A percentile compares a stretch with the other conserved stretches of the same genome.
Conservation (phyloP, 2,329 filamentous ascomycete genomes). For the Fusarium sp. region DNA sequence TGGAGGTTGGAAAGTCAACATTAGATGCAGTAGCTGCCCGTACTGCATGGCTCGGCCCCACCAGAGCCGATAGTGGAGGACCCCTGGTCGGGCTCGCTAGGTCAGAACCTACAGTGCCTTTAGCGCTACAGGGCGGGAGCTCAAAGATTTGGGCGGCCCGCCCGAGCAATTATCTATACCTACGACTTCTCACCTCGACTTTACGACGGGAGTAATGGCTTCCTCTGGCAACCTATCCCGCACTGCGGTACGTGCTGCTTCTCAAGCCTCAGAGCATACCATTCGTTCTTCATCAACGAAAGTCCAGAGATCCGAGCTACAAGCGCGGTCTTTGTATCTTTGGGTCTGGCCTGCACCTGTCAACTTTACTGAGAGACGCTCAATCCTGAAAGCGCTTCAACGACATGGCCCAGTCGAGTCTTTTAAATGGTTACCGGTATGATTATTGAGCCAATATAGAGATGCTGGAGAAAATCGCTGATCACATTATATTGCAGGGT, state of each 20-base stretch:
- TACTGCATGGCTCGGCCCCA: slow-evolving; percentile 36
- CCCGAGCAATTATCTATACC: neutral
- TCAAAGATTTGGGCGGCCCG: slow-evolving; percentile 5
- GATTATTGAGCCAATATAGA: neutral
- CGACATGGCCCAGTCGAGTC: slow-evolving; percentile 62
- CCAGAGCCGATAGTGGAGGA: slow-evolving; percentile 36
- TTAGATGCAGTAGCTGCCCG: slow-evolving; percentile 6
- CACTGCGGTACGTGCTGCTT: neutral
- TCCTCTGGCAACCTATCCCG: neutral
- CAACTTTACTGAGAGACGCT: slow-evolving; percentile 66
- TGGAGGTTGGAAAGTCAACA: slow-evolving; percentile 19
- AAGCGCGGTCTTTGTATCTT: slow-evolving; percentile 56
- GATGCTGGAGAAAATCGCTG: neutral
- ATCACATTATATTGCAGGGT: slow-evolving; percentile 51
- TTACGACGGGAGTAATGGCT: neutral
- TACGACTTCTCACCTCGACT: neutral
- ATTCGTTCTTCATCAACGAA: slow-evolving; percentile 1
- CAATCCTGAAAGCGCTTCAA: slow-evolving; percentile 65
- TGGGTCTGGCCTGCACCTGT: slow-evolving; percentile 63
- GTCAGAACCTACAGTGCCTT: neutral
- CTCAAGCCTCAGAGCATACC: neutral
- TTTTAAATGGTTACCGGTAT: slow-evolving; percentile 56
- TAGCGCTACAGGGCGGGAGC: neutral
- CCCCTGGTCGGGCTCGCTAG: neutral
- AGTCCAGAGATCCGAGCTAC: slow-evolving; percentile 3